A percentile compares a stretch with the other conserved stretches of the same genome.
Evolutionary conservation across 2,329 filamentous ascomycete species (phyloP).

Genomic region (Ophiostoma perfectum): DNA sequence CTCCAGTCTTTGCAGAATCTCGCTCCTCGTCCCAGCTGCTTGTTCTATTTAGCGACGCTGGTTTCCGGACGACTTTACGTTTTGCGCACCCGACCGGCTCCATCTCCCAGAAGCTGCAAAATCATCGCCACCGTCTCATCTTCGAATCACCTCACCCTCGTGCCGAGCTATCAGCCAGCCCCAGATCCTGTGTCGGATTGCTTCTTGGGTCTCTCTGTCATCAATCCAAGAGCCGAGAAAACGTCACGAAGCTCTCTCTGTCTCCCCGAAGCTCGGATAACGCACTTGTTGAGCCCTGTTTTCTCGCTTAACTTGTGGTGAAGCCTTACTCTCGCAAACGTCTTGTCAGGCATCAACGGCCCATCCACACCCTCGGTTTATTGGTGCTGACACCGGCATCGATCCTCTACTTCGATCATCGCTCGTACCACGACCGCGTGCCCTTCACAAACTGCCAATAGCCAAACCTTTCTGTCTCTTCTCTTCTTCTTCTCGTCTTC

Average conservation of each 20-base stretch:
- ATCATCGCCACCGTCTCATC: not conserved
- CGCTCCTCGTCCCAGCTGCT: not conserved
- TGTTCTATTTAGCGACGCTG: not conserved
- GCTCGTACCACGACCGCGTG: no score
- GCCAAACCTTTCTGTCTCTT: not conserved
- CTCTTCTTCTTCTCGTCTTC: not conserved
- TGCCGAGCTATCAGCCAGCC: not conserved
- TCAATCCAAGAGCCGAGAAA: not conserved
- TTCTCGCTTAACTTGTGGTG: not conserved
- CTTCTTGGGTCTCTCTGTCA: not conserved
- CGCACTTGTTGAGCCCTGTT: not conserved
- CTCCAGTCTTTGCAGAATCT: not conserved
- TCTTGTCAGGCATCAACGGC: constrained; percentile 2
- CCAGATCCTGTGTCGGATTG: not conserved
- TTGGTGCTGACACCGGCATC: no score
- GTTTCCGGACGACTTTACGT: not conserved
- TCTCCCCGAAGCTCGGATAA: not conserved
- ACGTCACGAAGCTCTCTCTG: not conserved
- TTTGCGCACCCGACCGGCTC: not conserved
- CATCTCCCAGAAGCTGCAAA: not conserved
- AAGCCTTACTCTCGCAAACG: not conserved
- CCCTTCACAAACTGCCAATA: no score
- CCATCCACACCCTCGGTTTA: no score
- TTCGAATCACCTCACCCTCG: not conserved
- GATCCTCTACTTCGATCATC: no score